A percentile compares a stretch with the other conserved stretches of the same genome.
These are phyloP conservation scores for Thalassiosira hispida DNA, from an alignment of 352 stramenopile species.

Conservation along the genomic window DNA sequence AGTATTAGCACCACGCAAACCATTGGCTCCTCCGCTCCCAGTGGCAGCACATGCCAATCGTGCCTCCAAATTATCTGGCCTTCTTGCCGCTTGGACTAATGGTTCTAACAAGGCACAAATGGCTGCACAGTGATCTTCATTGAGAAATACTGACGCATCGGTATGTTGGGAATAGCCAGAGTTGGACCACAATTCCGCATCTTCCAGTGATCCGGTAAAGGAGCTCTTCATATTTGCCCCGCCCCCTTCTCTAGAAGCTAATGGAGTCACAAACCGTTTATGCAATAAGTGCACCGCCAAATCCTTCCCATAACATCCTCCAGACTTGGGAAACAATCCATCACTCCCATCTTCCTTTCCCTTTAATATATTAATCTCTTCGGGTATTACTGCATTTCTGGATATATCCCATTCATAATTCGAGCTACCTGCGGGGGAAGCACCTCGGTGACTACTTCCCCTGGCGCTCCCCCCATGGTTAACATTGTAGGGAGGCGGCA, in stretches of 20 bases:
- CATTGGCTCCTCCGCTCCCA: conserved; percentile 3
- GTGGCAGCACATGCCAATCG: conserved; percentile 32
- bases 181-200: conserved; percentile 13
- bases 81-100: conserved; percentile 12
- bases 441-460: too few relatives aligned
- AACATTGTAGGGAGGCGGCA: conserved; percentile 3
- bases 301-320: conserved; percentile 34
- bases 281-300: conserved; percentile 52
- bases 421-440: neutral
- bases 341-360: neutral
- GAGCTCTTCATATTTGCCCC: neutral
- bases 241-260: neutral
- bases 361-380: neutral
- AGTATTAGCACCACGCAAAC: neutral
- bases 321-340: conserved; percentile 34
- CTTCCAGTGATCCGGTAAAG: neutral
- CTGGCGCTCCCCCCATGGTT: too few relatives aligned
- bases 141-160: conserved; percentile 28
- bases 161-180: neutral
- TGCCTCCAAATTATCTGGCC: conserved; percentile 21
- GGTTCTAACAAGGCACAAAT: conserved; percentile 38
- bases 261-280: conserved; percentile 9
- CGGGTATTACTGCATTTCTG: conserved; percentile 13
- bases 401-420: conserved; percentile 26
- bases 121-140: conserved; percentile 24